These are phyloP conservation scores for Ophiostoma sp. DNA, from an alignment of 2,329 filamentous ascomycete genomes.

Conservation along the genomic window DNA sequence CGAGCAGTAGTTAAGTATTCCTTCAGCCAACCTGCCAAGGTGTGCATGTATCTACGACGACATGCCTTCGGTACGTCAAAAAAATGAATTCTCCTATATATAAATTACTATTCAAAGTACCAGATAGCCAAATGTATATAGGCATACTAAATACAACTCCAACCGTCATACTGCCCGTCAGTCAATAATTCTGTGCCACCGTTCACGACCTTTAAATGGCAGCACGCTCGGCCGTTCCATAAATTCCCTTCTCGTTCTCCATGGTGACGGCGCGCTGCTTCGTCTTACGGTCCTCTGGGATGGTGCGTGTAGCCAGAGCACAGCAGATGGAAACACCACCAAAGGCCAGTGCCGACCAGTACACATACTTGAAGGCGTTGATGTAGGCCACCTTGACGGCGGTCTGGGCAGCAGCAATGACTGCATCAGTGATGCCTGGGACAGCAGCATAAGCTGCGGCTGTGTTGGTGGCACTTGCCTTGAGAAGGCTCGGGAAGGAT, in stretches of 20 bases:
- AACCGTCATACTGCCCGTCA: no score
- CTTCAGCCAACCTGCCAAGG: no score
- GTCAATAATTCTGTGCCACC: no score
- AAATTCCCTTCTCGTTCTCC: slow-evolving; percentile 24
- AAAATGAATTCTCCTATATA: no score
- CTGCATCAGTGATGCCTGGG: slow-evolving; percentile 33
- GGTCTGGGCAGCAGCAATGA: slow-evolving; percentile 35
- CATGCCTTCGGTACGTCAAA: no score
- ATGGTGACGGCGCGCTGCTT: slow-evolving; percentile 19
- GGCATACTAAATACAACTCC: no score
- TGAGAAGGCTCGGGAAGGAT: slow-evolving; percentile 29
- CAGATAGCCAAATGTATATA: no score
- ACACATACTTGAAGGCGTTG: slow-evolving; percentile 34
- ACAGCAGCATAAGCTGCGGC: slow-evolving; percentile 36
- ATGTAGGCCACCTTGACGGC: slow-evolving; percentile 38
- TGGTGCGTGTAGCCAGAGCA: slow-evolving; percentile 8
- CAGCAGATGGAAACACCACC: slow-evolving; percentile 36
- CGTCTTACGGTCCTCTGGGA: slow-evolving; percentile 17
- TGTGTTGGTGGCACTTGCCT: slow-evolving; percentile 36
- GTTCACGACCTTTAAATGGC: neutral
- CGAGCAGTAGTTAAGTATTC: neutral
- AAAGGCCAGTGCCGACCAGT: slow-evolving; percentile 41
- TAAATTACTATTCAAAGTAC: no score
- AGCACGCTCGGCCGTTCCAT: slow-evolving; percentile 8
- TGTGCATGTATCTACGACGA: no score